Evolutionary conservation across 2,329 filamentous ascomycete species (phyloP).

Genomic region (Kalaharituber pfeilii): DNA sequence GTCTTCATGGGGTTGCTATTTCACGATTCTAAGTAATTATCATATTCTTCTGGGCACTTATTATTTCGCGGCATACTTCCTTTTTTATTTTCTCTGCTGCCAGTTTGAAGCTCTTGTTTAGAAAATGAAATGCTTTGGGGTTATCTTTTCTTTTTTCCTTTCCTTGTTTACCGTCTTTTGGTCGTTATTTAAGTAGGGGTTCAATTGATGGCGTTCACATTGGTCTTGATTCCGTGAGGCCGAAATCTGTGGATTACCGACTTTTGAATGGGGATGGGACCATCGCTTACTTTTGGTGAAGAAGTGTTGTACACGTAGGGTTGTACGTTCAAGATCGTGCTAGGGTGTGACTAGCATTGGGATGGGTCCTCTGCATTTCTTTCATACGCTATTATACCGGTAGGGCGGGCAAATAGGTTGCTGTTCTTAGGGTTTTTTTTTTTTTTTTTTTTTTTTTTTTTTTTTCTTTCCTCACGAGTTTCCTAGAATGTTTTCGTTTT

Average conservation of each 20-base stretch:
- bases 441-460: slow-evolving; percentile 2
- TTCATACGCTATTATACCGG: neutral
- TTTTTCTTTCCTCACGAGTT: neutral
- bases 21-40: neutral
- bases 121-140: neutral
- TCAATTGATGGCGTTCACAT: neutral
- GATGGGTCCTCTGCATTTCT: neutral
- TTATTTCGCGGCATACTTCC: neutral
- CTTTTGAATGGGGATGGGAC: too few relatives aligned
- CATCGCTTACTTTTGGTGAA: too few relatives aligned
- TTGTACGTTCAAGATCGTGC: too few relatives aligned
- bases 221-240: neutral
- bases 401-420: neutral
- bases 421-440: slow-evolving; percentile 1
- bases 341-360: neutral
- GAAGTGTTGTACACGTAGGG: too few relatives aligned
- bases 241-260: neutral
- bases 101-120: neutral
- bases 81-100: neutral
- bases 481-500: slow-evolving; percentile 2
- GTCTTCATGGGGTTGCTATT: neutral
- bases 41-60: neutral
- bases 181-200: neutral
- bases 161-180: neutral
- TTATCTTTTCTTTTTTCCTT: neutral